Percentiles rank a stretch among this genome's conserved stretches.
phyloP scores from a whole-genome alignment of 2,329 filamentous ascomycete genomes.

The Tolypocladium tropicale region DNA sequence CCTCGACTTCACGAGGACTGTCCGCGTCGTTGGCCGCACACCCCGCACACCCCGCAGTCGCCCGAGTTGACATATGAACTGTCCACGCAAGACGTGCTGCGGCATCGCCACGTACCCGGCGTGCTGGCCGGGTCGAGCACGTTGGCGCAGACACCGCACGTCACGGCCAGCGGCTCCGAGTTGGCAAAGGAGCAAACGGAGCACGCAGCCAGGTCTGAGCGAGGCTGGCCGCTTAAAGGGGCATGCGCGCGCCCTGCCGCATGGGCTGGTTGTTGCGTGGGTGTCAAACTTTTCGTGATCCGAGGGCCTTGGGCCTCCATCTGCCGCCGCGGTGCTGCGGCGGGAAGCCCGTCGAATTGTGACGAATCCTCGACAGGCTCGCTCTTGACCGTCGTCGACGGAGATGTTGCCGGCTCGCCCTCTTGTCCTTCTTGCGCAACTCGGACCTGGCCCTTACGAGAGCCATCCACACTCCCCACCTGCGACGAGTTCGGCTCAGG shows the following conservation, averaged over 20 bases:
- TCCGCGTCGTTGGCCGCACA: constrained; percentile 45
- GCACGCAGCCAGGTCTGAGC: constrained; percentile 25
- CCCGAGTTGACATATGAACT: constrained; percentile 56
- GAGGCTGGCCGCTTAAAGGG: not conserved
- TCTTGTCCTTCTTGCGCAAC: not conserved
- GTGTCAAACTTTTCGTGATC: not conserved
- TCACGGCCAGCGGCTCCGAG: constrained; percentile 32
- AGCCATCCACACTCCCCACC: not conserved
- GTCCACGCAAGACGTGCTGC: constrained; percentile 40
- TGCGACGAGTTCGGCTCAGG: not conserved
- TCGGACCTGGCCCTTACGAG: not conserved
- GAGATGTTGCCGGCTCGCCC: too few relatives aligned
- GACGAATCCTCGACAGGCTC: not conserved
- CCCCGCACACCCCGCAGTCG: constrained; percentile 59
- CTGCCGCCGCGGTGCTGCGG: not conserved
- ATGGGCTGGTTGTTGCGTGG: not conserved
- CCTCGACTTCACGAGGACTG: not conserved
- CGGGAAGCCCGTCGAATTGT: not conserved
- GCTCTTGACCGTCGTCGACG: not conserved
- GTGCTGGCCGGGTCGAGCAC: constrained; percentile 49
- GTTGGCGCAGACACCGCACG: constrained; percentile 60
- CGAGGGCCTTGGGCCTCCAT: not conserved
- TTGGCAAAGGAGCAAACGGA: constrained; percentile 62
- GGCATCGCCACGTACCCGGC: constrained; percentile 54
- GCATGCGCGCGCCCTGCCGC: not conserved